Base-by-base conservation (phyloP, 345 rosid genomes). In the Camelina laxa region DNA sequence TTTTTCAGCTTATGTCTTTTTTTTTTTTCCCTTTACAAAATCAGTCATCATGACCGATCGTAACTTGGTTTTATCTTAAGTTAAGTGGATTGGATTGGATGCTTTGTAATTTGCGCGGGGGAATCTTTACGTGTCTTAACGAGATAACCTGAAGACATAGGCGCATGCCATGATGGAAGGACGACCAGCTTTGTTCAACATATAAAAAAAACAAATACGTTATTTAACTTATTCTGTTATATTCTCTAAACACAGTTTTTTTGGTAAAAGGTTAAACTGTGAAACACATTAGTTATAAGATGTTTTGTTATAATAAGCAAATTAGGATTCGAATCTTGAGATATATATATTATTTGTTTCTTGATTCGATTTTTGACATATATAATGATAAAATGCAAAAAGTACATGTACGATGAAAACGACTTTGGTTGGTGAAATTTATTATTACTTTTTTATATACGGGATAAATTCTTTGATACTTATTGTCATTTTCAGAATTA, bases 101-200 rank as follows among this genome's bases (percentile, higher is more conserved):
- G 50, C 15, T 65, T 56, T 56, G 64, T 64, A 54, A 54, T 31
- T 55, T 65, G 72, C 72, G 78, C 65, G 72, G 72, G 66, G 72
- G 66, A 47, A 74, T 57, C 51, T 65, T 45, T 20, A 65, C 72
- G 51, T 74, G 77, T 73, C 70, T 15, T 42, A 64, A 45, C 57
- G 56, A 64, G 56, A 64, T n/a, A 44, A 17, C 57, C n/a, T n/a
- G n/a, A 61, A 5, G 8, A 41, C 4, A 69, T 4, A 50, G 3
- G 1, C 49, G 45, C 69, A 72, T 51, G 61, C 41, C 33, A 51
- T 61, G 45, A 20, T 45, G 57, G 45, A 20, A 33, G 57, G 68
- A 64, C 42, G 21, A 57, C 38, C 61, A 31, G 61, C 68, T 44
- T 63, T 39, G 53, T 4, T 44, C 15, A 16, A 15, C 11, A 47